Conservation (phyloP, 148 eudicot species). For the Persicaria tinctoria region DNA sequence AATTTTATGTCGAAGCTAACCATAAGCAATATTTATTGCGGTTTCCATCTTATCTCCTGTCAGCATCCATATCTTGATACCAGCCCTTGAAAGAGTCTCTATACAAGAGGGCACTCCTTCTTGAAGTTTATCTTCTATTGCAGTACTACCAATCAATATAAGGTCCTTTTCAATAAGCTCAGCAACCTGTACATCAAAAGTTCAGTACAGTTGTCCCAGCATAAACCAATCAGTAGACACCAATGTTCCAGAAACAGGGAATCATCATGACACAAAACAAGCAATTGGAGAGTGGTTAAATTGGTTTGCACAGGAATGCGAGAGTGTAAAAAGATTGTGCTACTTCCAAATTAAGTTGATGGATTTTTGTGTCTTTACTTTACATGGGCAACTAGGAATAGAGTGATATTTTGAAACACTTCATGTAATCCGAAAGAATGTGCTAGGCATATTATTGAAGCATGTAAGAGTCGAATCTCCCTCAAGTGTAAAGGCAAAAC, state of each 20-base stretch:
- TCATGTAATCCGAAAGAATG: too few relatives aligned
- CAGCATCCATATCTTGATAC: slow-evolving; percentile 96
- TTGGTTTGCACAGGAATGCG: too few relatives aligned
- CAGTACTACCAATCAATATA: slow-evolving; percentile 79
- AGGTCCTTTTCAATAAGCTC: slow-evolving; percentile 93
- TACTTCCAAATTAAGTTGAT: too few relatives aligned
- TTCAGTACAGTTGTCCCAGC: neutral
- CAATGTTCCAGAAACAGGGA: neutral
- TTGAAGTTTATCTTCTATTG: slow-evolving; percentile 99
- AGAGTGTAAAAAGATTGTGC: too few relatives aligned
- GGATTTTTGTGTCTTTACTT: too few relatives aligned
- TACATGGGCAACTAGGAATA: too few relatives aligned
- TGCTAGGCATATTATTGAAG: too few relatives aligned
- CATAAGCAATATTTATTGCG: slow-evolving; percentile 95
- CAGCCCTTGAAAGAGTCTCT: slow-evolving; percentile 90
- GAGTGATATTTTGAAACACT: too few relatives aligned
- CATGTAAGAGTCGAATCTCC: too few relatives aligned
- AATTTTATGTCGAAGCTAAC: slow-evolving; percentile 28
- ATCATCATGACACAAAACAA: neutral
- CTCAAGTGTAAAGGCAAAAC: too few relatives aligned
- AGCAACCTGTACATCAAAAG: slow-evolving; percentile 51
- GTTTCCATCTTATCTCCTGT: slow-evolving; percentile 99
- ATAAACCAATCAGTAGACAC: slow-evolving; percentile 4
- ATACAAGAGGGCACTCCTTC: slow-evolving; percentile 95
- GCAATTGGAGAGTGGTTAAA: too few relatives aligned